These are phyloP conservation scores for Hirschfeldia incana DNA, from an alignment of 345 rosid genomes.

Conservation along the genomic window DNA sequence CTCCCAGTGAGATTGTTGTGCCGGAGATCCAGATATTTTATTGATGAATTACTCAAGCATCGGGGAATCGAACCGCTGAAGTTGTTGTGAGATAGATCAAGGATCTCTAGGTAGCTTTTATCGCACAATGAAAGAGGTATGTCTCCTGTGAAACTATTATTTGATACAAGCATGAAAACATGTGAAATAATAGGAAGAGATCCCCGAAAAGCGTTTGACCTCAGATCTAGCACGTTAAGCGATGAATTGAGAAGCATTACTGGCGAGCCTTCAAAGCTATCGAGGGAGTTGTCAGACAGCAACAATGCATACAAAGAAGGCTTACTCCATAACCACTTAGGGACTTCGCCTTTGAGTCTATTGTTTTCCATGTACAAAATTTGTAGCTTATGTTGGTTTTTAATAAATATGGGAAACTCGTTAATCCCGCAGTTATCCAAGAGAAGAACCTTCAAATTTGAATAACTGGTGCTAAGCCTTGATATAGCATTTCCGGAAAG, in stretches of 20 bases:
- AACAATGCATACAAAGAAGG: neutral
- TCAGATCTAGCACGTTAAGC: neutral
- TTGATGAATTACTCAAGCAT: neutral
- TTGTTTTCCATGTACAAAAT: neutral
- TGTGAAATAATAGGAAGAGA: neutral
- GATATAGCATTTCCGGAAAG: neutral
- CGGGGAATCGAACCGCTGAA: neutral
- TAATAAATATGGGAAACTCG: neutral
- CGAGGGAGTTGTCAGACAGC: neutral
- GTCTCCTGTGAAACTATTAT: constrained; percentile 36
- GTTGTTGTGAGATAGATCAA: constrained; percentile 20
- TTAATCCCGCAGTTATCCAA: neutral
- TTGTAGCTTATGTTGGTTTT: neutral
- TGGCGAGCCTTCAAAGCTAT: neutral
- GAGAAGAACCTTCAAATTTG: neutral
- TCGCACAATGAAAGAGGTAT: constrained; percentile 46
- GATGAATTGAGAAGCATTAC: neutral
- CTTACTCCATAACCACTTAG: neutral
- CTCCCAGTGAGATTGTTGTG: neutral
- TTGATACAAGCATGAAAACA: neutral
- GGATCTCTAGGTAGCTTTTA: neutral
- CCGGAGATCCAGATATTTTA: neutral
- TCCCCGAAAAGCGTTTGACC: neutral
- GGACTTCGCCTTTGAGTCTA: neutral
- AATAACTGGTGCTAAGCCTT: neutral